Percentiles rank a stretch among this genome's conserved stretches.
These are phyloP conservation scores for Dendrocalamus latiflorus DNA, from an alignment of 202 grass and related monocot species.

Conservation along the genomic window DNA sequence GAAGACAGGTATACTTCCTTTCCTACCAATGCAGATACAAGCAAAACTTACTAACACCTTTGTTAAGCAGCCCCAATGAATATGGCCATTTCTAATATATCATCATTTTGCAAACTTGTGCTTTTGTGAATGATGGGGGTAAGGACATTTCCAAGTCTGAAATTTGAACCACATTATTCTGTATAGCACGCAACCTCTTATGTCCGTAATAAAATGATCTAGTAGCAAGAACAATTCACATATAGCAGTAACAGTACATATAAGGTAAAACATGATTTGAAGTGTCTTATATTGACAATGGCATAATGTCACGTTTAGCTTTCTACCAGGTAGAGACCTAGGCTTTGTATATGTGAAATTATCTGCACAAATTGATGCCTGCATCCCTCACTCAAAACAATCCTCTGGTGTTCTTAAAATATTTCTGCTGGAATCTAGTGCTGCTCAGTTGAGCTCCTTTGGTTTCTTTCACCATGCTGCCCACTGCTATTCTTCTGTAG, in stretches of 20 bases:
- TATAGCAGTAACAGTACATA: background rate
- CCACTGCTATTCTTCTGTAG: background rate
- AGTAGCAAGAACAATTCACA: background rate
- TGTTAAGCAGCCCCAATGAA: background rate
- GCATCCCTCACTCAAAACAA: no score
- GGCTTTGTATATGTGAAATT: background rate
- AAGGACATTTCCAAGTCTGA: background rate
- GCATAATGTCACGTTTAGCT: background rate
- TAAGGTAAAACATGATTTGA: background rate
- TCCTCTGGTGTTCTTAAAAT: no score
- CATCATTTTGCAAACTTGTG: background rate
- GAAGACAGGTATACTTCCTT: constrained; percentile 65
- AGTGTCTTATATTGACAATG: background rate
- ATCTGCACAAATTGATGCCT: background rate
- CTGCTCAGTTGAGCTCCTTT: background rate
- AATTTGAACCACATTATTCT: background rate
- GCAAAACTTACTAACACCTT: background rate
- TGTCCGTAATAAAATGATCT: background rate
- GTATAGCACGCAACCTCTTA: background rate
- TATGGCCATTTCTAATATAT: background rate
- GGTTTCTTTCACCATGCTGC: background rate
- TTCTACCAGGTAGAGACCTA: background rate
- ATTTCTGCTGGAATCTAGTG: background rate
- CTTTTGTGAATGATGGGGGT: background rate
- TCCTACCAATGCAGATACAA: background rate